These are phyloP conservation scores for Neopestalotiopsis sp. DNA, from an alignment of 2,329 filamentous ascomycete genomes.

Conservation along the genomic window DNA sequence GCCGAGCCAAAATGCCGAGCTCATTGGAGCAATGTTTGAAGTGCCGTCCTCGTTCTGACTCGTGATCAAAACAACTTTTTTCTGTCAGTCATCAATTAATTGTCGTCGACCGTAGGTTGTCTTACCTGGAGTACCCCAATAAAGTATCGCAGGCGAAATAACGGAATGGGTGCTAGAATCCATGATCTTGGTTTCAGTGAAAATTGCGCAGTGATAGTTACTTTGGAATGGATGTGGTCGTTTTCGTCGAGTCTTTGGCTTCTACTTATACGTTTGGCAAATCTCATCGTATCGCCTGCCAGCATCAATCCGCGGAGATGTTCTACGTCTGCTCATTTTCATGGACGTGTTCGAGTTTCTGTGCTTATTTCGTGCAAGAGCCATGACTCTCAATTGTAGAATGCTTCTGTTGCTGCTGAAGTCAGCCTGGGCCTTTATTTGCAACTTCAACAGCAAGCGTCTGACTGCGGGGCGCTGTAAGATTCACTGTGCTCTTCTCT, in stretches of 20 bases:
- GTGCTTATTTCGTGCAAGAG: neutral
- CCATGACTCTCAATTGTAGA: neutral
- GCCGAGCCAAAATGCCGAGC: conserved; percentile 50
- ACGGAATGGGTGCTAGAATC: conserved; percentile 20
- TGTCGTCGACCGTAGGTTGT: neutral
- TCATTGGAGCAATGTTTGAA: conserved; percentile 47
- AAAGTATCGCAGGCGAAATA: conserved; percentile 45
- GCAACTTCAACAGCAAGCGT: neutral
- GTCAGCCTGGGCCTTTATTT: neutral
- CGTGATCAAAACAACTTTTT: conserved; percentile 41
- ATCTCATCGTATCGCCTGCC: too few species aligned
- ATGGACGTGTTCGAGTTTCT: neutral
- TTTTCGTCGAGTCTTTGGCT: neutral
- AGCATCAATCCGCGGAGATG: too few species aligned
- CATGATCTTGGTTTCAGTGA: too few species aligned
- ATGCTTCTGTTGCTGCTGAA: neutral
- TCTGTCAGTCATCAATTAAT: neutral
- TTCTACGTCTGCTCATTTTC: too few species aligned
- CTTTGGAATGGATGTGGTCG: neutral
- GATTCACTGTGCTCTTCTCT: neutral
- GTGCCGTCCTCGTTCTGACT: conserved; percentile 45
- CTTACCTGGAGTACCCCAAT: conserved; percentile 42
- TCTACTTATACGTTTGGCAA: too few species aligned
- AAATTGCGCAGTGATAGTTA: neutral
- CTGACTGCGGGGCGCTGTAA: neutral